Evolutionary conservation across 163 green algal genomes (phyloP).

Genomic region (Volvox carteri): DNA sequence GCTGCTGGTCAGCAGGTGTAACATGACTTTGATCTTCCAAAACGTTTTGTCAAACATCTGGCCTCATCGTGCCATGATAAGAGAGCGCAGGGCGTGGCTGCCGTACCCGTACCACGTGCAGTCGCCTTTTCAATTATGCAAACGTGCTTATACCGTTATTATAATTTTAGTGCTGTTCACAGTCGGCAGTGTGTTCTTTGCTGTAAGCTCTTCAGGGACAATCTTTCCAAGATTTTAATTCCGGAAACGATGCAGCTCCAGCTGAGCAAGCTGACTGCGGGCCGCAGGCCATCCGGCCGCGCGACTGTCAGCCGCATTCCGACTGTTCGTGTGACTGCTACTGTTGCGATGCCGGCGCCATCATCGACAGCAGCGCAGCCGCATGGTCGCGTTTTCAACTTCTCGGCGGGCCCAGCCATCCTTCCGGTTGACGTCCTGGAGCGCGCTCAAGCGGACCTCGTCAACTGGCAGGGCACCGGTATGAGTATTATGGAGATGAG

Average conservation of each 20-base stretch:
- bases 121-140: neutral
- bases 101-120: conserved; percentile 28
- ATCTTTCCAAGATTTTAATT: neutral
- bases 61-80: neutral
- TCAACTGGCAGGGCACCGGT: conserved; percentile 92
- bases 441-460: conserved; percentile 89
- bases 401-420: conserved; percentile 81
- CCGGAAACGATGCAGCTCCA: conserved; percentile 24
- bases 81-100: neutral
- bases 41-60: neutral
- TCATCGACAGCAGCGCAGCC: neutral
- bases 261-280: conserved; percentile 24
- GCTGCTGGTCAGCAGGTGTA: too few relatives aligned
- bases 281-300: neutral
- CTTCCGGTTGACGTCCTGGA: conserved; percentile 93
- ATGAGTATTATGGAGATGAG: conserved; percentile 99
- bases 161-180: neutral
- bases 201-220: neutral
- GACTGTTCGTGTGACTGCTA: conserved; percentile 28
- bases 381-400: conserved; percentile 56
- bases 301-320: neutral
- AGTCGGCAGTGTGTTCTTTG: neutral
- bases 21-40: too few relatives aligned
- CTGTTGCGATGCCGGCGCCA: conserved; percentile 30
- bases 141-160: neutral